Percentiles rank a stretch among this genome's conserved stretches.
Evolutionary conservation across 1,284 basidiomycete genomes (phyloP).

Genomic region (Papiliotrema flavescens): DNA sequence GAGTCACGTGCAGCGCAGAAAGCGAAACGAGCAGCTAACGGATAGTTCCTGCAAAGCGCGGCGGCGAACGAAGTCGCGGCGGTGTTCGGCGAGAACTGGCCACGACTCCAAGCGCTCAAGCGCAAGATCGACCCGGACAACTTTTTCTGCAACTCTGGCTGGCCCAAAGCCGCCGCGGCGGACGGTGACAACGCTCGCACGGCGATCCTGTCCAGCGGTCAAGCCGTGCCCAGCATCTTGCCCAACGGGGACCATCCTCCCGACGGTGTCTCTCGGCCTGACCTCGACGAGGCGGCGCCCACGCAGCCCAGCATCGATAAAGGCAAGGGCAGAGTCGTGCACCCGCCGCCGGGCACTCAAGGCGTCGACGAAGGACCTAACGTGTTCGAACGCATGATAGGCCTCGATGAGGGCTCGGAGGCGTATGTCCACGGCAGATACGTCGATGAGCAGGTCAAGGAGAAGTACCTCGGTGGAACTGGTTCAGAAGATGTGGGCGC

Average conservation of each 20-base stretch:
- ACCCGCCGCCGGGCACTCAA: no score
- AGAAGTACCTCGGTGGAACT: not conserved
- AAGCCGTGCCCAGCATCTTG: not conserved
- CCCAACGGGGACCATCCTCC: no score
- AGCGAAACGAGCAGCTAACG: not conserved
- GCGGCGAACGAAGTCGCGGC: constrained; percentile 44
- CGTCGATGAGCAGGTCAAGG: not conserved
- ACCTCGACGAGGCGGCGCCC: not conserved
- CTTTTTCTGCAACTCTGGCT: constrained; percentile 66
- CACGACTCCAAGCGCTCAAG: constrained; percentile 65
- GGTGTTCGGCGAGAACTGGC: constrained; percentile 69
- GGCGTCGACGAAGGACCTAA: not conserved
- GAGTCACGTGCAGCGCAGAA: not conserved
- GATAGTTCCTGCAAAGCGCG: constrained; percentile 62
- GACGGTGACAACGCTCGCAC: not conserved
- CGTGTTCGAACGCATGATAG: not conserved
- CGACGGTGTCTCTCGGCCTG: no score
- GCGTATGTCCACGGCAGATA: not conserved
- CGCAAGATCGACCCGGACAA: constrained; percentile 67
- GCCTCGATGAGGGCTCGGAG: not conserved
- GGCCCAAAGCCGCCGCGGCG: constrained; percentile 53
- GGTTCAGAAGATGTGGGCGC: no score
- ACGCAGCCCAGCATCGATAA: not conserved
- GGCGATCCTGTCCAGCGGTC: not conserved
- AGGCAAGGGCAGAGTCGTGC: not conserved